Conservation (phyloP, 2,329 filamentous ascomycete species). For the Diaporthe helianthi region DNA sequence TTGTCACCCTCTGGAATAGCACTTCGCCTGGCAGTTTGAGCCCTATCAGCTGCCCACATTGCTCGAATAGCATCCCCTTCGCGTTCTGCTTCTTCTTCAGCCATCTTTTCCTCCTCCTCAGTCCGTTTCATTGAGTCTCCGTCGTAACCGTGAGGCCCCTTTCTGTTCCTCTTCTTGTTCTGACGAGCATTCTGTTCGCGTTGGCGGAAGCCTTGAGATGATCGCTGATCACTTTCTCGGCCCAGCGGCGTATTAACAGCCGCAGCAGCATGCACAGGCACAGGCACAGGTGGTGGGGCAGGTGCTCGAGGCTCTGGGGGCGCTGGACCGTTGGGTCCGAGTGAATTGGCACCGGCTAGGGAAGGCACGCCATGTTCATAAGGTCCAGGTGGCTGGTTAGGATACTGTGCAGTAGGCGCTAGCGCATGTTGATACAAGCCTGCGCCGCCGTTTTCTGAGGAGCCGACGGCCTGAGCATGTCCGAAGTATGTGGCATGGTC, state of each 20-base stretch:
- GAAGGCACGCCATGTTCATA: constrained; percentile 11
- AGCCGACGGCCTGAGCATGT: constrained; percentile 3
- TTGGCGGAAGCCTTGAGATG: constrained; percentile 33
- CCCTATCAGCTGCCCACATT: constrained; percentile 45
- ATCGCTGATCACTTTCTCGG: constrained; percentile 33
- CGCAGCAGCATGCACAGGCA: not conserved
- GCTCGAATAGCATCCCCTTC: constrained; percentile 43
- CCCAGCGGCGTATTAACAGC: constrained; percentile 3
- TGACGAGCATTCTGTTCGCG: constrained; percentile 28
- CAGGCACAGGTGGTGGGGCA: not conserved
- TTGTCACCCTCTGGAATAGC: constrained; percentile 40
- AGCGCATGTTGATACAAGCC: not conserved
- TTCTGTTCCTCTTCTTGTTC: constrained; percentile 36
- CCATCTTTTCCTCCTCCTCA: constrained; percentile 38
- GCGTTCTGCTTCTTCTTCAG: constrained; percentile 41
- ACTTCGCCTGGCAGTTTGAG: constrained; percentile 37
- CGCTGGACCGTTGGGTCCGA: not conserved
- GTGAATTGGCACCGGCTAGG: not conserved
- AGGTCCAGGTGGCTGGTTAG: not conserved
- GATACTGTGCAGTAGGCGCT: not conserved
- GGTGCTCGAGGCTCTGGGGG: constrained; percentile 1
- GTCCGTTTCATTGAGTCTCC: constrained; percentile 23
- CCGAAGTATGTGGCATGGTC: constrained; percentile 18
- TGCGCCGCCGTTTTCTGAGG: not conserved
- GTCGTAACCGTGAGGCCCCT: constrained; percentile 28